Percentiles rank a stretch among this genome's conserved stretches.
Conservation (phyloP, 129 eudicot species). For the Dittrichia graveolens region DNA sequence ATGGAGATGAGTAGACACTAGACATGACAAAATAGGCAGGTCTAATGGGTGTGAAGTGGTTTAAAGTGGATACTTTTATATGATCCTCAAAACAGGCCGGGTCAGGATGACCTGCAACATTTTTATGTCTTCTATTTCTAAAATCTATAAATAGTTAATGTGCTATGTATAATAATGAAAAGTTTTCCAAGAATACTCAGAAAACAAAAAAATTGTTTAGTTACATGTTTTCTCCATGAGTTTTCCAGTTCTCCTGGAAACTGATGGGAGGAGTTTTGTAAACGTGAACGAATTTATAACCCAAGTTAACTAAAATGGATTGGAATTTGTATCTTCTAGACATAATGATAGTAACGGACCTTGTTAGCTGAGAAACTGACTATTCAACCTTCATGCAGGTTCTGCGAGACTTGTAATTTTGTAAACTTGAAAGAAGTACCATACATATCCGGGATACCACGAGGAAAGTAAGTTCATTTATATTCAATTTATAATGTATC, state of each 20-base stretch:
- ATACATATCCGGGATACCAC: conserved; percentile 34
- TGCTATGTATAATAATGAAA: not conserved
- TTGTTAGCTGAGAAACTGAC: conserved; percentile 6
- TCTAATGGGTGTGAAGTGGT: no score
- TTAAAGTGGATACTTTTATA: no score
- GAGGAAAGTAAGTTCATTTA: conserved; percentile 30
- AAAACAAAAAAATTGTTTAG: no score
- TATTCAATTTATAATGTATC: conserved; percentile 38
- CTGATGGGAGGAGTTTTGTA: no score
- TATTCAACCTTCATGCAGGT: conserved; percentile 37
- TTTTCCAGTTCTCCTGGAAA: no score
- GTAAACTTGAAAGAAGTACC: conserved; percentile 37
- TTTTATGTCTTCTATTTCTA: not conserved
- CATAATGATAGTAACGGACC: not conserved
- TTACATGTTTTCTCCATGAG: no score
- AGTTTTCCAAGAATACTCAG: not conserved
- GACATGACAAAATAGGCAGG: not conserved
- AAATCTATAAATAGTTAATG: not conserved
- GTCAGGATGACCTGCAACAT: conserved; percentile 7
- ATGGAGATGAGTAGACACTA: not conserved
- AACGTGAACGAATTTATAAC: no score
- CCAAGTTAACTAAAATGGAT: not conserved
- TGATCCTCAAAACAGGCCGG: not conserved
- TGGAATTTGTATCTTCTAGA: not conserved
- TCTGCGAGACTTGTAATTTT: conserved; percentile 43